Base-by-base conservation (phyloP, 2,329 filamentous ascomycete species). In the Mycocentrospora acerina region DNA sequence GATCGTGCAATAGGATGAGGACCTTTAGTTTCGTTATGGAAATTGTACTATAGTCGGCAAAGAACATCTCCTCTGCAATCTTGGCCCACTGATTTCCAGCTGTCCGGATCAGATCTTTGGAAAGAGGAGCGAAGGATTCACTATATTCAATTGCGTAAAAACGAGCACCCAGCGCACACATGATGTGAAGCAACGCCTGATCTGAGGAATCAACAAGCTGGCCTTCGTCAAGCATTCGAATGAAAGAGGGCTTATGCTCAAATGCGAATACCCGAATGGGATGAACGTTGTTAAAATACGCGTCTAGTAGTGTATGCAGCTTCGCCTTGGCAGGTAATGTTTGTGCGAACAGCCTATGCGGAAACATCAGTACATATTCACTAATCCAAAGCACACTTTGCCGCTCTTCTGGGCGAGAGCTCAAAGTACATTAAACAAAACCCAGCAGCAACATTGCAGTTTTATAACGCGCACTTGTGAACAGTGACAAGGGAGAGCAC, bases 71-170 rank as follows among this genome's bases (percentile, higher is more conserved):
- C 42, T 63, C 59, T 0, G 58, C 60, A 7, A 42, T 46, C 36
- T 63, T 63, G 3, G 60, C 60, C 60, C 60, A 63, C 15, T 63
- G 60, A n/a, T 48, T 57, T 18, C 60, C 60, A 15, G 59, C 60
- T 13, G 50, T 50, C 22, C 61, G 60, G 10, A 62, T 57, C 15
- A 60, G 33, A n/a, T 63, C 53, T 39, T 59, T 53, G 3, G 57
- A 46, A 2, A 63, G 36, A 10, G 48, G 50, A 12, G 53, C 44
- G 24, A 55, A 56, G 8, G 54, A 54, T 32, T 62, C 54, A 35
- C 52, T 59, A 35, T 60, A 62, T 12, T 62, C 60, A 4, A 62
- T 47, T 6, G 56, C 60, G 27, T 60, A 61, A 34, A 63, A 62
- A 24, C 54, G 47, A 30, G 53, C 53, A 33, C 57, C 54, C 9